Percentiles rank a stretch among this genome's conserved stretches.
Evolutionary conservation across 2,329 filamentous ascomycete species (phyloP).

Genomic region (Juglanconis oblonga): DNA sequence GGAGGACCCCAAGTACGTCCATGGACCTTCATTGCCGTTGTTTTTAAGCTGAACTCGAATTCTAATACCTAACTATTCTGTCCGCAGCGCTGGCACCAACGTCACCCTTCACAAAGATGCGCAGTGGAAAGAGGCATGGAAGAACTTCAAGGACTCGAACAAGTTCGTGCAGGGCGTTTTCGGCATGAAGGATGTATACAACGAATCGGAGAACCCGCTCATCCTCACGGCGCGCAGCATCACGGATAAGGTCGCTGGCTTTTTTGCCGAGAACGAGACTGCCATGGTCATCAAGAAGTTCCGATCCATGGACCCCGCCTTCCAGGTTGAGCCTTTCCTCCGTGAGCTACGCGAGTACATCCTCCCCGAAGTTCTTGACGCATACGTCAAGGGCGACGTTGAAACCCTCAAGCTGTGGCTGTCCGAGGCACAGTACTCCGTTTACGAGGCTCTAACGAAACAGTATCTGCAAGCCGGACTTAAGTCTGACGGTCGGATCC

Average conservation of each 20-base stretch:
- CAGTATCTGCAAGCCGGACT: constrained; percentile 93
- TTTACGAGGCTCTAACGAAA: constrained; percentile 94
- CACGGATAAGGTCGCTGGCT: constrained; percentile 86
- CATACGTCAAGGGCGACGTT: constrained; percentile 93
- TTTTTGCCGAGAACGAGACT: constrained; percentile 98
- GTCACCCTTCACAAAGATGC: constrained; percentile 95
- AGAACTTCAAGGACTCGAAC: constrained; percentile 87
- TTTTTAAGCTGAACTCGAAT: constrained; percentile 11
- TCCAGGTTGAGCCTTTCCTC: constrained; percentile 92
- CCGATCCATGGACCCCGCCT: constrained; percentile 89
- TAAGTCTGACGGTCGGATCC: constrained; percentile 89
- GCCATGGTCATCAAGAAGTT: constrained; percentile 98
- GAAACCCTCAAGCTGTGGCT: constrained; percentile 93
- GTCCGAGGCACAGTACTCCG: constrained; percentile 91
- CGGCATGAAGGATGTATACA: constrained; percentile 79
- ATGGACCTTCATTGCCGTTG: constrained; percentile 13
- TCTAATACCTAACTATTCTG: constrained; percentile 27
- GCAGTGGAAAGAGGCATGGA: constrained; percentile 98
- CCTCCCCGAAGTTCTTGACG: constrained; percentile 92
- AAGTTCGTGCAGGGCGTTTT: constrained; percentile 87
- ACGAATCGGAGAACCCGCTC: constrained; percentile 95
- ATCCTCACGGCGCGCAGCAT: constrained; percentile 92
- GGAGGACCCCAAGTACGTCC: constrained; percentile 82
- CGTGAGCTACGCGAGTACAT: constrained; percentile 98
- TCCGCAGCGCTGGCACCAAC: constrained; percentile 80